phyloP scores from a whole-genome alignment of 371 early-diverging fungal genomes.

The Blakeslea trispora region DNA sequence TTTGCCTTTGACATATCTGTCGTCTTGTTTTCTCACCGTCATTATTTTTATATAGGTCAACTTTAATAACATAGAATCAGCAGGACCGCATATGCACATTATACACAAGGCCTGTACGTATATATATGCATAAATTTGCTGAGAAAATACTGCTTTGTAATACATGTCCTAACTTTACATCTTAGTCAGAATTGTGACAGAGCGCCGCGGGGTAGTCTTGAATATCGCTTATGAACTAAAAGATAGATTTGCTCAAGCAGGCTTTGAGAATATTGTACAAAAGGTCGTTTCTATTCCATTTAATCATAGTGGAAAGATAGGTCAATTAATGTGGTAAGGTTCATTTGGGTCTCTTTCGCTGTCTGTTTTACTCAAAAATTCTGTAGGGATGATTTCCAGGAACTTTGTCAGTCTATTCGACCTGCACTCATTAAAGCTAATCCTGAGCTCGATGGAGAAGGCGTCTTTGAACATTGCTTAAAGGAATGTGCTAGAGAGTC shows the following conservation, averaged over 20 bases:
- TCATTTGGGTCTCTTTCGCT: background rate
- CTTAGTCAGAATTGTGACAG: slow-evolving; percentile 8
- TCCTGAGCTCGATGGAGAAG: slow-evolving; percentile 14
- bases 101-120: slow-evolving; percentile 9
- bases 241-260: slow-evolving; percentile 12
- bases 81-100: too few relatives aligned
- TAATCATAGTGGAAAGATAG: slow-evolving; percentile 25
- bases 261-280: slow-evolving; percentile 11
- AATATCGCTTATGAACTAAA: slow-evolving; percentile 12
- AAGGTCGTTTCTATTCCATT: slow-evolving; percentile 16
- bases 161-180: background rate
- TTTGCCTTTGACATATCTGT: too few relatives aligned
- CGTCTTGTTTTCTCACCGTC: too few relatives aligned
- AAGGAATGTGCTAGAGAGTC: slow-evolving; percentile 11
- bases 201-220: slow-evolving; percentile 6
- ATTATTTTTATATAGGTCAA: too few relatives aligned
- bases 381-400: slow-evolving; percentile 30
- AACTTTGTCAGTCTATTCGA: slow-evolving; percentile 18
- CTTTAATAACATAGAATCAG: too few relatives aligned
- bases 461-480: slow-evolving; percentile 6
- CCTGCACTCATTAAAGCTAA: slow-evolving; percentile 16
- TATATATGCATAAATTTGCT: too few relatives aligned
- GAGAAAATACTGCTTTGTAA: too few relatives aligned
- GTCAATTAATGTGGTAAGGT: slow-evolving; percentile 26
- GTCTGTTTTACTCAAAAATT: too few relatives aligned